phyloP scores from a whole-genome alignment of 2,329 filamentous ascomycete genomes.

The Aspergillus tanneri region DNA sequence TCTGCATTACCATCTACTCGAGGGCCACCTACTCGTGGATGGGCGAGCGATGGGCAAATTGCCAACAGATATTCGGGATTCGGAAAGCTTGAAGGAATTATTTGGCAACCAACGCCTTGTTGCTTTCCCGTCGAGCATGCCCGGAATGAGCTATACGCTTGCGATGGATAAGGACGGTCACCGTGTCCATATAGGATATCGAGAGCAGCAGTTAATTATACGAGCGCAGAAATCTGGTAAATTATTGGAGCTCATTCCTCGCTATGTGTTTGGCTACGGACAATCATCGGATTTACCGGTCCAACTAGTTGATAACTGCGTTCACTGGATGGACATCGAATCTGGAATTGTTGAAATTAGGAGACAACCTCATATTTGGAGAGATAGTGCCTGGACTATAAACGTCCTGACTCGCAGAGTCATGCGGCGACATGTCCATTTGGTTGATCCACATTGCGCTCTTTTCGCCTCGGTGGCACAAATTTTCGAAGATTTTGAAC shows the following conservation, averaged over 20 bases:
- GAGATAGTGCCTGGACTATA: constrained; percentile 41
- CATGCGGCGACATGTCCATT: constrained; percentile 21
- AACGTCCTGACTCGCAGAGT: constrained; percentile 30
- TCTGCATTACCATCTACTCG: constrained; percentile 48
- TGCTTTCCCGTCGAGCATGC: constrained; percentile 52
- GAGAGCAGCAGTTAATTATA: constrained; percentile 44
- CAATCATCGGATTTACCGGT: constrained; percentile 51
- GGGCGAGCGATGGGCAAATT: constrained; percentile 53
- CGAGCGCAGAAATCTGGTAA: constrained; percentile 36
- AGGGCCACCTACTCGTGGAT: constrained; percentile 52
- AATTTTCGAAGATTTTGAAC: constrained; percentile 55
- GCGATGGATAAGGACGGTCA: constrained; percentile 39
- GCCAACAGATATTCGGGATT: constrained; percentile 51
- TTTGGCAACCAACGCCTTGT: constrained; percentile 55
- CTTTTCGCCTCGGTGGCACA: constrained; percentile 41
- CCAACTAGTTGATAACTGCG: constrained; percentile 51
- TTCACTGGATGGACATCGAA: constrained; percentile 46
- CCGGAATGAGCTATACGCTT: constrained; percentile 56
- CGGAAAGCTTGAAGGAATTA: constrained; percentile 47
- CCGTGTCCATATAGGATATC: constrained; percentile 57
- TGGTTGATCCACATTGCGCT: constrained; percentile 53
- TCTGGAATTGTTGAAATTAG: constrained; percentile 54
- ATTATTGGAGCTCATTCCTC: constrained; percentile 37
- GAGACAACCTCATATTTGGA: constrained; percentile 46
- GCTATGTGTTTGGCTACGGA: constrained; percentile 22